These are phyloP conservation scores for Carpinus viminea DNA, from an alignment of 306 rosid species.

Conservation along the genomic window DNA sequence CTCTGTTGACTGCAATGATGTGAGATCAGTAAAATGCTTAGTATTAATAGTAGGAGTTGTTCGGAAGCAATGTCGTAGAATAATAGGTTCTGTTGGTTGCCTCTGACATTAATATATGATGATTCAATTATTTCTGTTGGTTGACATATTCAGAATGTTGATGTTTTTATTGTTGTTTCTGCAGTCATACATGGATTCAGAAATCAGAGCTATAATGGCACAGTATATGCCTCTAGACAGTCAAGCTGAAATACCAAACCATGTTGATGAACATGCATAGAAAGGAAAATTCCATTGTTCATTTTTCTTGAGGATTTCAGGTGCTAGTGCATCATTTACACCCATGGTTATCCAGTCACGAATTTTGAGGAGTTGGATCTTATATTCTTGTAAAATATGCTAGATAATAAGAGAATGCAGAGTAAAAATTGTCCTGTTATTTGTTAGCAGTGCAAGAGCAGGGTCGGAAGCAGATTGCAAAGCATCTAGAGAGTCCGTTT, in stretches of 20 bases:
- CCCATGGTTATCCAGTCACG: constrained; percentile 35
- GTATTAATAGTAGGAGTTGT: too few relatives aligned
- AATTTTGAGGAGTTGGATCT: constrained; percentile 46
- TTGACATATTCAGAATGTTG: constrained; percentile 11
- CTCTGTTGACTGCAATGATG: background rate
- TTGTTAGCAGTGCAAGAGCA: constrained; percentile 38
- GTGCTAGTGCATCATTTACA: constrained; percentile 33
- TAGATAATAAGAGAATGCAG: constrained; percentile 44
- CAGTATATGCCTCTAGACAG: constrained; percentile 99
- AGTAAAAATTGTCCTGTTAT: constrained; percentile 35
- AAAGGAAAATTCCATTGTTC: constrained; percentile 10
- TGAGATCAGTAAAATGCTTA: too few relatives aligned
- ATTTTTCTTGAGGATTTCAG: constrained; percentile 20
- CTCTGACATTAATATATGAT: background rate
- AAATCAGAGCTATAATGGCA: constrained; percentile 98
- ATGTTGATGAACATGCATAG: constrained; percentile 65
- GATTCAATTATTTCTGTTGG: background rate
- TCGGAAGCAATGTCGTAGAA: background rate
- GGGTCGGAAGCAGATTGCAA: constrained; percentile 29
- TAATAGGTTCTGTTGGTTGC: background rate
- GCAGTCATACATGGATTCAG: constrained; percentile 99
- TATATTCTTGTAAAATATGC: constrained; percentile 37
- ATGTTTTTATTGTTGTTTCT: constrained; percentile 31
- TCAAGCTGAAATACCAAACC: constrained; percentile 79
- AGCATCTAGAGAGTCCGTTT: constrained; percentile 6